Conservation (phyloP, 2,329 filamentous ascomycete genomes). For the Sporothrix curviconia region DNA sequence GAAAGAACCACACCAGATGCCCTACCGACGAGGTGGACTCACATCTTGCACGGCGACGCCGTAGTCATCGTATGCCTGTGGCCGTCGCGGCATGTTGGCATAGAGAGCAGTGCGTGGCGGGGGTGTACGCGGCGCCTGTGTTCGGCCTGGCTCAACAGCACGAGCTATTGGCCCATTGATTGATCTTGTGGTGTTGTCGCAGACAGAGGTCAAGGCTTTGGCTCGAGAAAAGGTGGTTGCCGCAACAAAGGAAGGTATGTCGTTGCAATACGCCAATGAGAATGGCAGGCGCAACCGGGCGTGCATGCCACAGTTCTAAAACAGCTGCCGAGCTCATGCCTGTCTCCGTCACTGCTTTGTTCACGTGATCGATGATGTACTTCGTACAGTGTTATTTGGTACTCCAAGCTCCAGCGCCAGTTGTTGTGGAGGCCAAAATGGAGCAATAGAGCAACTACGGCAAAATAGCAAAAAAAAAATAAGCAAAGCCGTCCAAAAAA, state of each 20-base stretch:
- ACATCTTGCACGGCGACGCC: conserved; percentile 24
- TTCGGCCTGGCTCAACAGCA: conserved; percentile 1
- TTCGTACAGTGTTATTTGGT: too few species aligned
- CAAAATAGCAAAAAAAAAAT: not conserved
- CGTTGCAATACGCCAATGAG: not conserved
- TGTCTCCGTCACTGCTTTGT: not conserved
- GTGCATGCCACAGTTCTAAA: conserved; percentile 9
- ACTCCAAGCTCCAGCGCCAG: not conserved
- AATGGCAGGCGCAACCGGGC: not conserved
- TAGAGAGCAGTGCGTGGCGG: not conserved
- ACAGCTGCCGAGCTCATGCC: conserved; percentile 12
- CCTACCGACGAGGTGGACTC: too few species aligned
- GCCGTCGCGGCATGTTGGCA: conserved; percentile 21
- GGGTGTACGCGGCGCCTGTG: not conserved
- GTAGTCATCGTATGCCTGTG: conserved; percentile 25
- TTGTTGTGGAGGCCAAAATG: not conserved
- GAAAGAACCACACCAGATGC: too few species aligned
- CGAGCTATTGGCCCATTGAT: not conserved
- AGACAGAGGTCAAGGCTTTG: not conserved
- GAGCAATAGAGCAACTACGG: not conserved
- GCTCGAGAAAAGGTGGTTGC: too few species aligned
- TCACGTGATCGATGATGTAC: not conserved
- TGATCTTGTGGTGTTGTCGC: not conserved
- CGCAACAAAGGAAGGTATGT: too few species aligned
- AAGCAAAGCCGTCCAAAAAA: not conserved